Evolutionary conservation across 2,329 filamentous ascomycete species (phyloP), one percentile per base, ranked within the genome.

Genomic region (Bisporella sp.): DNA sequence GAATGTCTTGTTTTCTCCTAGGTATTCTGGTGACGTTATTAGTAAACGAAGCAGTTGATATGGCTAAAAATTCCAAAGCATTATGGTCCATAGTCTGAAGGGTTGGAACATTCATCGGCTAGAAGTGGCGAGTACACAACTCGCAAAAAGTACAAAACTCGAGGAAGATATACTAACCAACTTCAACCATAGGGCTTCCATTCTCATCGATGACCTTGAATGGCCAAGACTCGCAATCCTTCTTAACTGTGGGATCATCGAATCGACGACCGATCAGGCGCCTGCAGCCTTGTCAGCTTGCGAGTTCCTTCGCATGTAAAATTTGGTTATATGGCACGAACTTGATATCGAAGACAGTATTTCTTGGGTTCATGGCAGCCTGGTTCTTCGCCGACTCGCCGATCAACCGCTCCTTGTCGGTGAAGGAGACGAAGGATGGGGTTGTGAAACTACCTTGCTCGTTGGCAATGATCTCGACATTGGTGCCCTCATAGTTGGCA

Each of bases 351-450:
- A 97, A 99, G 76, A 99, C 82, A 65, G 93, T 99, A 81, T 97
- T 97, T 71, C 75, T 74, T 58, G 93, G 93, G 88, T 99, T 99
- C 89, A 97, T 96, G 68, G 93, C 92, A 70, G 92, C 93, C 84
- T 96, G 91, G 82, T 99, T 99, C 88, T 97, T 99, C 70, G 93
- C 93, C 56, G 93, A 92, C 82, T 97, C 93, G 80, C 93, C 93
- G 69, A 97, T 97, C 77, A 99, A 79, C 75, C 93, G 91, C 82
- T 99, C 93, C 79, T 96, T 89, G 68, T 92, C 85, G 71, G 90
- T 96, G 84, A 99, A 99, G 66, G 89, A 95, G 71, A 99, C 93
- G 81, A 96, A 99, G 52, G 93, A 97, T 63, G 93, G 93, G 59
- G 93, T 97, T 70, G 93, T 97, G 78, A 96, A 96, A 77, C 84